Base-by-base conservation (phyloP, 345 rosid genomes). In the Rhizophora apiculata region DNA sequence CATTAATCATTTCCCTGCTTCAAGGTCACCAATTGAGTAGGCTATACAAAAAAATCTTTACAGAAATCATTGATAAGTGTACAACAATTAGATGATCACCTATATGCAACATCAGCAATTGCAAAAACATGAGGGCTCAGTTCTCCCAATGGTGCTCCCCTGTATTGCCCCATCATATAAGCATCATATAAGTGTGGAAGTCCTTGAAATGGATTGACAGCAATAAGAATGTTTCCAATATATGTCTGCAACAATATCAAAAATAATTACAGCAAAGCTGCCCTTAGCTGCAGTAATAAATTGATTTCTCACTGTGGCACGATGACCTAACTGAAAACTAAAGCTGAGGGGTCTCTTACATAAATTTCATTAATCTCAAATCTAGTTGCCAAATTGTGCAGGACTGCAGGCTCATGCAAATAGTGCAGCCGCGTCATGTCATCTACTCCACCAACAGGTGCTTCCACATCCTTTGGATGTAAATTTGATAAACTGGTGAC, bases 161-260 rank as follows among this genome's bases (percentile, higher is more conserved):
- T 93, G 71, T 91, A 91, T 72, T 63, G 77, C 21, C 83, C 86
- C 98, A 93, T 93, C 74, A 75, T 68, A 37, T 37, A 5, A 49
- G 67, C 39, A 71, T 88, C 96, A 68, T 89, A 85, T 13, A 88
- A 72, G 65, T 80, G 71, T 7, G 87, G 65, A 58, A 91, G 87
- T 64, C 82, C 79, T 91, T 87, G 91, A 76, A 94, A 94, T 43
- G 98, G 98, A 77, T 94, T 94, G 82, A 94, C 75, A 67, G 98
- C 95, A 48, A 91, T 88, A 64, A 94, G 95, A 82, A 94, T 91
- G 78, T 89, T 85, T 68, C 98, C 98, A 30, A 84, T 83, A 76
- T 87, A 91, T 68, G 97, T 85, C 97, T 94, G 87, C 81, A 85
- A 84, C 64, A 78, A 83, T 77, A 76, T 79, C 82, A 76, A 84